Evolutionary conservation across 2,329 filamentous ascomycete genomes (phyloP), one percentile per base, ranked within the genome.

Genomic region (Ascochyta lentis): DNA sequence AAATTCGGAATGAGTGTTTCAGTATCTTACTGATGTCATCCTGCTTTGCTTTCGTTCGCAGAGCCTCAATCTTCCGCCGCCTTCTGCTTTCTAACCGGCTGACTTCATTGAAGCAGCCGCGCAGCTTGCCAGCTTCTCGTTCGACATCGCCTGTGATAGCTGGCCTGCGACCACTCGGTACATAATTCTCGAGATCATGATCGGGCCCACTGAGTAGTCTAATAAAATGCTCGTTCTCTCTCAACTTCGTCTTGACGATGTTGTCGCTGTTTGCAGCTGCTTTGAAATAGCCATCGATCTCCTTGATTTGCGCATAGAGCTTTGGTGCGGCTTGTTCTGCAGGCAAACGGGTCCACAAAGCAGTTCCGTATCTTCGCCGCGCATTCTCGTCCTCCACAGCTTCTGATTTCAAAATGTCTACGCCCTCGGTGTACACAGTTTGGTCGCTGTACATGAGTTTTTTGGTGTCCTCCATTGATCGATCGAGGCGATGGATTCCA

Each of bases 201-300:
- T 96, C 91, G 0, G 90, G 86, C 1, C 92, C 91, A 0, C 88
- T 88, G 4, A 99, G 82, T 4, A 98, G 81, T 3, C 83, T 82
- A 38, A 99, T 85, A 4, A 91, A 83, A 12, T 86, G 84, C 70
- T 95, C 90, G 34, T 90, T 90, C 33, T 88, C 86, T 16, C 83
- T 85, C 51, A 96, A 87, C 74, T 96, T 97, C 3, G 88, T 86
- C 58, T 89, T 86, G 2, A 96, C 90, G 2, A 89, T 78, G 38
- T 83, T 82, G 68, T 91, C 89, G 56, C 85, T 89, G 55, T 81
- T 86, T 34, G 83, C 83, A 0, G 88, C 88, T 44, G 85, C 87
- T 54, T 88, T 87, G 63, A 99, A 89, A 76, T 97, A 98, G 3
- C 90, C 89, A 35, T 92, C 89, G 35, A 97, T 93, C 66, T 96